A percentile compares a stretch with the other conserved stretches of the same genome.
phyloP scores from a whole-genome alignment of 75 land plant species.

The Sequoiadendron giganteum region DNA sequence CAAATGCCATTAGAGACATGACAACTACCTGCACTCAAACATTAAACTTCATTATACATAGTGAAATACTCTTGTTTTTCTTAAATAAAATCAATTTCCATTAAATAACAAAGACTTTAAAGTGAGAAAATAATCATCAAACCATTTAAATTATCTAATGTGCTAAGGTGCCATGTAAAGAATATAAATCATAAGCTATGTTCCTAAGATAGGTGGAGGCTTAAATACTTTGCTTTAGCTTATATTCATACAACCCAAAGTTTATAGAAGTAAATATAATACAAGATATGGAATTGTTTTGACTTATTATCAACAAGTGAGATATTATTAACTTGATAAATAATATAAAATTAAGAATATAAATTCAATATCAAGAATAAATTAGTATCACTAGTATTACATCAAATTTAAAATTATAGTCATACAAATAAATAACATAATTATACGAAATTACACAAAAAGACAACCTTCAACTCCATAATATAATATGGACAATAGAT shows the following conservation, averaged over 20 bases:
- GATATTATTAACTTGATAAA: not conserved
- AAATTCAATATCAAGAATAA: no score
- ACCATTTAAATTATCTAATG: not conserved
- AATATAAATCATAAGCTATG: not conserved
- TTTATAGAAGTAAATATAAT: not conserved
- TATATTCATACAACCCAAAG: not conserved
- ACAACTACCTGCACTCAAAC: constrained; percentile 50
- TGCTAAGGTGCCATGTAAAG: not conserved
- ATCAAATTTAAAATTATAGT: no score
- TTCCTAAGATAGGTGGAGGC: not conserved
- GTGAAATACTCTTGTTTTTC: not conserved
- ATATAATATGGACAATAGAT: no score
- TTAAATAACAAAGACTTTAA: not conserved
- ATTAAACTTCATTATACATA: not conserved
- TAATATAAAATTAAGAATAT: no score
- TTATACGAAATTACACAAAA: no score
- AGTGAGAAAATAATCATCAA: not conserved
- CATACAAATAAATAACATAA: no score
- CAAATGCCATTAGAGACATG: constrained; percentile 93
- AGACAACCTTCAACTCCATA: no score
- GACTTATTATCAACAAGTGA: not conserved
- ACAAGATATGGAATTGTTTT: not conserved
- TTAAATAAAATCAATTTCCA: not conserved
- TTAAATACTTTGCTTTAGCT: not conserved
- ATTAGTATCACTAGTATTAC: no score